phyloP scores from a whole-genome alignment of 108 stramenopile genomes.

The Asterionellopsis glacialis region DNA sequence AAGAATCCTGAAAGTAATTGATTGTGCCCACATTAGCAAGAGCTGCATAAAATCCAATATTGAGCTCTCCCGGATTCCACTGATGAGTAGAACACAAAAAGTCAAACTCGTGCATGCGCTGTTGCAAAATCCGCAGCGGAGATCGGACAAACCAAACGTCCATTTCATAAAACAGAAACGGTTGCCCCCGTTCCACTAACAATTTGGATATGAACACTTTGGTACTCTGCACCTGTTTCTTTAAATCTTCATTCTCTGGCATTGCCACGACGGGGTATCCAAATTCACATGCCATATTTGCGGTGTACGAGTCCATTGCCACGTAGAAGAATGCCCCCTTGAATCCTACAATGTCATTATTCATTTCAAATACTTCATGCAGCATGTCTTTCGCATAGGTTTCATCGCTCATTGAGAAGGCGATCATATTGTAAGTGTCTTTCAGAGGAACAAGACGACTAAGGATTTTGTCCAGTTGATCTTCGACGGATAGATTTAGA shows the following conservation, averaged over 20 bases:
- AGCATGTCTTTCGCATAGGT: slow-evolving; percentile 36
- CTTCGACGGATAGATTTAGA: not conserved
- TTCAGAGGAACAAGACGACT: not conserved
- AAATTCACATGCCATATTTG: slow-evolving; percentile 25
- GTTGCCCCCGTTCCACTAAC: slow-evolving; percentile 11
- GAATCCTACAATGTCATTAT: slow-evolving; percentile 28
- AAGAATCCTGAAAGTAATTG: slow-evolving; percentile 25
- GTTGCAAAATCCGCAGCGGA: slow-evolving; percentile 5
- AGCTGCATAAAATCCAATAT: slow-evolving; percentile 37
- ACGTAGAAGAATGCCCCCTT: slow-evolving; percentile 20
- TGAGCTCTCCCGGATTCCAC: slow-evolving; percentile 19
- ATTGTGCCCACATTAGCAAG: slow-evolving; percentile 19
- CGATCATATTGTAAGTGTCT: slow-evolving; percentile 24
- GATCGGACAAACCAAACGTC: slow-evolving; percentile 42
- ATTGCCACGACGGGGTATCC: slow-evolving; percentile 29
- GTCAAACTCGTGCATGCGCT: slow-evolving; percentile 10
- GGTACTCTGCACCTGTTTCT: slow-evolving; percentile 20
- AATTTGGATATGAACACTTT: slow-evolving; percentile 27
- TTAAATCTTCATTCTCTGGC: slow-evolving; percentile 10
- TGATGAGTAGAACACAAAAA: slow-evolving; percentile 26
- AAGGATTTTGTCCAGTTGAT: not conserved
- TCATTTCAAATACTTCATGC: slow-evolving; percentile 40
- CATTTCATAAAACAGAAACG: slow-evolving; percentile 41
- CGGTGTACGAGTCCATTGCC: slow-evolving; percentile 22
- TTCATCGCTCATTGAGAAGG: slow-evolving; percentile 38